Percentiles rank a stretch among this genome's conserved stretches.
These are phyloP conservation scores for Penicillium rolfsii DNA, from an alignment of 2,329 filamentous ascomycete species.

Conservation along the genomic window DNA sequence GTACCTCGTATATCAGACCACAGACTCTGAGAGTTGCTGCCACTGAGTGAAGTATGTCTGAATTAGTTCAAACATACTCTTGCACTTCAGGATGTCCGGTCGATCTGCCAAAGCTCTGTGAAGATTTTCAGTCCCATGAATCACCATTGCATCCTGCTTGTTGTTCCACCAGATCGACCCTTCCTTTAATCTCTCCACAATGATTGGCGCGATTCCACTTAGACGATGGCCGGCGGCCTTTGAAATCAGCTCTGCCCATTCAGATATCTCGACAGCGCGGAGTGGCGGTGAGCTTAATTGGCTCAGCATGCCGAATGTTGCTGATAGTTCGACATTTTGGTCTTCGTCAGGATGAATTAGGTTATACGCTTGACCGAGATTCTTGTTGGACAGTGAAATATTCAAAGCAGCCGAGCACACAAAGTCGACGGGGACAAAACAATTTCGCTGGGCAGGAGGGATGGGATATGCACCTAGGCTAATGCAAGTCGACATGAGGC, in stretches of 20 bases:
- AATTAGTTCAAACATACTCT: slow-evolving; percentile 1
- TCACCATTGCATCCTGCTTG: neutral
- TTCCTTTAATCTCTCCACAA: neutral
- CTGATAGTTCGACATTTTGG: neutral
- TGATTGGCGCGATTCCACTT: neutral
- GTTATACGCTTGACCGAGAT: slow-evolving; percentile 25
- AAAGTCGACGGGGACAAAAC: slow-evolving; percentile 25
- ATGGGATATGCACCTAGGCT: slow-evolving; percentile 20
- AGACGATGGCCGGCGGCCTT: neutral
- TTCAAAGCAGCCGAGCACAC: slow-evolving; percentile 17
- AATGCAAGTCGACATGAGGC: slow-evolving; percentile 24
- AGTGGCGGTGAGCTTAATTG: neutral
- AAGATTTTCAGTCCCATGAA: slow-evolving; percentile 7
- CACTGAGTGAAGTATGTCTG: neutral
- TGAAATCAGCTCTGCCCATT: slow-evolving; percentile 1
- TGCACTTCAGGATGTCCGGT: slow-evolving; percentile 3
- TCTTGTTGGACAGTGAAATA: slow-evolving; percentile 12
- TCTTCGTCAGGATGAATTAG: slow-evolving; percentile 15
- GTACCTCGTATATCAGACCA: neutral
- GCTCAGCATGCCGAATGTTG: neutral
- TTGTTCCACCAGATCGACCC: neutral
- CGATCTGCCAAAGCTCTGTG: slow-evolving; percentile 6
- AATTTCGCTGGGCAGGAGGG: slow-evolving; percentile 10
- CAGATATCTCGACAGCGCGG: slow-evolving; percentile 1
- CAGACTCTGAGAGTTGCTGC: neutral